Base-by-base conservation (phyloP, 179 eudicot species). In the Beta lomatogona region DNA sequence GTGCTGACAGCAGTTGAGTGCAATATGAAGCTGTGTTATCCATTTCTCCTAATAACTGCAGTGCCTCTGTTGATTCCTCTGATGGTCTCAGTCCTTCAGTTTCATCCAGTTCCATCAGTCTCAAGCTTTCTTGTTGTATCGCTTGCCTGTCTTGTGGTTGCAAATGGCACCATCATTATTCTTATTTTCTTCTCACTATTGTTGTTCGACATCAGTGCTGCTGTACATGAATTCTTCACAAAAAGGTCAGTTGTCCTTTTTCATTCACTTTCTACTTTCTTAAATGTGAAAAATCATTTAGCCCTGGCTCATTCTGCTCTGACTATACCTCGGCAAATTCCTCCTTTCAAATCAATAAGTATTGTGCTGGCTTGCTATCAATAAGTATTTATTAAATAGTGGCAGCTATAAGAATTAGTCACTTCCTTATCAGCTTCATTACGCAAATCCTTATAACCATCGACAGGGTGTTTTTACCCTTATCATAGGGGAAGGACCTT, bases 1-100 rank as follows among this genome's bases (percentile, higher is more conserved):
- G 45, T 93, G 89, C 87, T 97, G 85, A 88, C 93, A 69, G 94
- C 99, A 25, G 89, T 94, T 57, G 97, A 92, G 88, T 90, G 88
- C 86, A 97, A 97, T 86, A 81, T 97, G 89, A 92, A 89, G 89
- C 81, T 92, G 86, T 91, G 94, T 72, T 81, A 76, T 77, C 91
- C 97, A 73, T 92, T 92, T 87, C 84, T 91, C 70, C 81, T 78
- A 57, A 81, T 89, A 73, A 88, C 92, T 53, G 72, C 83, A 54
- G 74, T 89, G 60, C 99, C 99, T 58, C 81, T 90, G 79, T 50
- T 89, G 36, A 77, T 89, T 79, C 89, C 94, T 22, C 58, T 86
- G 45, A 75, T 90, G 81, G 83, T 89, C 82, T 92, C 98, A 70
- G 84, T 86, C 82, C 88, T 93, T 71, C 83, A 73, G 77, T 79